phyloP scores from a whole-genome alignment of 2,329 filamentous ascomycete species.

The Fusarium cicatricum region DNA sequence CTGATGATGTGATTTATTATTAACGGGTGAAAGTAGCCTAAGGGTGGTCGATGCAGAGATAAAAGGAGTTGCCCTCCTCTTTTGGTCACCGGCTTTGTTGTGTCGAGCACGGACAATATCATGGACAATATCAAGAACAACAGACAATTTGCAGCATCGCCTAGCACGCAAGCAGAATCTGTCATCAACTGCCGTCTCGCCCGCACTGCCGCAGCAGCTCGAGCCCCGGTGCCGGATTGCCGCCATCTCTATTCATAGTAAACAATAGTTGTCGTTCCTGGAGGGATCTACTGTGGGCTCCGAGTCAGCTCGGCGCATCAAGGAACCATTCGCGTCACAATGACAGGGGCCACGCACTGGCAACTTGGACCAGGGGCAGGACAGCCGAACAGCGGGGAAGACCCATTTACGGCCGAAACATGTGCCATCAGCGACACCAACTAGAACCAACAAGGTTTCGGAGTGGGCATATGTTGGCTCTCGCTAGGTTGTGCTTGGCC shows the following conservation, averaged over 20 bases:
- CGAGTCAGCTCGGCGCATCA: neutral
- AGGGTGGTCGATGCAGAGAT: neutral
- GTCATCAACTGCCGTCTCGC: neutral
- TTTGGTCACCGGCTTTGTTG: too few species aligned
- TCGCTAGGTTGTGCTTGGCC: slow-evolving; percentile 1
- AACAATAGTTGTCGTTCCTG: neutral
- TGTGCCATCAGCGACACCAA: slow-evolving; percentile 1
- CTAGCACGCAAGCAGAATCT: neutral
- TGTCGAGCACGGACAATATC: neutral
- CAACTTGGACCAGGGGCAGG: slow-evolving; percentile 1
- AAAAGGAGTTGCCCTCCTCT: too few species aligned
- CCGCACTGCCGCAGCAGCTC: too few species aligned
- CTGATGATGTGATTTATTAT: neutral
- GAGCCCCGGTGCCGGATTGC: neutral
- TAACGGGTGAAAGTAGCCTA: too few species aligned
- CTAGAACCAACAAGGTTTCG: slow-evolving; percentile 10
- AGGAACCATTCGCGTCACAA: slow-evolving; percentile 9
- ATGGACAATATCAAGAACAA: neutral
- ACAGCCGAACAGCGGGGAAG: neutral
- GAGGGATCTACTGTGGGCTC: neutral
- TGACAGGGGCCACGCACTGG: neutral
- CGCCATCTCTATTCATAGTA: neutral
- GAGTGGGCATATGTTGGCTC: neutral
- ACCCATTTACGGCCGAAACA: slow-evolving; percentile 10
- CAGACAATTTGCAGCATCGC: too few species aligned